Base-by-base conservation (phyloP, 2,329 filamentous ascomycete genomes). In the Cladobotryum mycophilum region DNA sequence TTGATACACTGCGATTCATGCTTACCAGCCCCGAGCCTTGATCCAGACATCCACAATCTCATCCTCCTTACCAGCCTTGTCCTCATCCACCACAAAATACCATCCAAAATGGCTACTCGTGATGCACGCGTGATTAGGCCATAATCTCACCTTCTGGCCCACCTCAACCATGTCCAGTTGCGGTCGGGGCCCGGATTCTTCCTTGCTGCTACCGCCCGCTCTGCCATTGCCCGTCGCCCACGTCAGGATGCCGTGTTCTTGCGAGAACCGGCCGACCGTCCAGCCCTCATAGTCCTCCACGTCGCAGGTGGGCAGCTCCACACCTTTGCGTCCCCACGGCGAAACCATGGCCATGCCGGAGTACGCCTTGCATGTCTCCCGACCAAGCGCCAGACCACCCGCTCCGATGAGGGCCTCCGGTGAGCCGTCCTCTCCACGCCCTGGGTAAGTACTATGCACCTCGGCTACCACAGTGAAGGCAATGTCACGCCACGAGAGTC, bases 51-150 rank as follows among this genome's bases (percentile, higher is more conserved):
- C 88, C n/a, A 88, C 73, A 53, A 88, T 75, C 58, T 80, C 76
- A 53, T 84, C 75, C 57, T 80, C 76, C 18, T 72, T 70, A 0
- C 74, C 76, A 47, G 72, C 68, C 14, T 65, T 68, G 46, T 76
- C 72, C 25, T 80, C 81, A 66, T 92, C 87, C 2, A 91, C 81
- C 34, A 92, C 71, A 17, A 89, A 70, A 68, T 89, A 93, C 76
- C 81, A 88, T 2, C 78, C 81, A 68, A 84, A 88, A 25, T 80
- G 79, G 0, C 82, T 83, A 0, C 85, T 84, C 1, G 87, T 80
- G 58, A 92, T 85, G 64, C 88, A 93, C 35, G 87, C 82, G 69
- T 93, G 88, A 59, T 92, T 92, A 0, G 88, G 87, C 82, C 85
- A 91, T 7, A 92, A 70, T 51, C 81, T 74, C 22, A 91, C 67